These are phyloP conservation scores for Aspergillus sp. DNA, from an alignment of 2,329 filamentous ascomycete species.

Conservation along the genomic window DNA sequence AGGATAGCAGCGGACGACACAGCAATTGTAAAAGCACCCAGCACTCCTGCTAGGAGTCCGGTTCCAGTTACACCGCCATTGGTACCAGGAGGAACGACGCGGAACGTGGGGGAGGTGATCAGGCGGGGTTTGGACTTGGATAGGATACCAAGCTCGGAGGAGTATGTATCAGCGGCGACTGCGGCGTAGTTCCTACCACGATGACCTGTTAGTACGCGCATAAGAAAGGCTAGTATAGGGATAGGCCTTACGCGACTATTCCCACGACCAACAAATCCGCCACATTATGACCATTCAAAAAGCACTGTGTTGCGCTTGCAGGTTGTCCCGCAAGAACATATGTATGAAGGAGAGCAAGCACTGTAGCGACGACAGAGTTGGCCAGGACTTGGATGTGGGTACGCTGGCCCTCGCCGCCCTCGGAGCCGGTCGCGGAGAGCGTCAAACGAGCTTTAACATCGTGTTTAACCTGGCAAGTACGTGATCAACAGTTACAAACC, in stretches of 20 bases:
- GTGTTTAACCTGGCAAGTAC: slow-evolving; percentile 71
- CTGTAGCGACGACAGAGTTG: slow-evolving; percentile 78
- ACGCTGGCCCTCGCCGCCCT: slow-evolving; percentile 76
- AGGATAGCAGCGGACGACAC: slow-evolving; percentile 68
- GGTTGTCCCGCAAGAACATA: slow-evolving; percentile 39
- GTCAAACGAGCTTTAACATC: slow-evolving; percentile 81
- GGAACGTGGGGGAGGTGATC: slow-evolving; percentile 76
- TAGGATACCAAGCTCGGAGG: slow-evolving; percentile 91
- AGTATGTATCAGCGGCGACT: slow-evolving; percentile 90
- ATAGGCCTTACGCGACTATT: slow-evolving; percentile 41
- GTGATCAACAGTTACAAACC: background rate
- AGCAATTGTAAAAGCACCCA: slow-evolving; percentile 72
- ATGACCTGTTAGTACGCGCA: background rate
- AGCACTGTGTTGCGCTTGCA: slow-evolving; percentile 35
- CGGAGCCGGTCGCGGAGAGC: slow-evolving; percentile 68
- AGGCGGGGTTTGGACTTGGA: slow-evolving; percentile 74
- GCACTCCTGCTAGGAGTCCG: slow-evolving; percentile 71
- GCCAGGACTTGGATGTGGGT: slow-evolving; percentile 88
- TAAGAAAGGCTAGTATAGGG: background rate
- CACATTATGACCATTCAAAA: slow-evolving; percentile 34
- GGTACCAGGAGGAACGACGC: slow-evolving; percentile 82
- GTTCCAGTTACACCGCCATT: slow-evolving; percentile 85
- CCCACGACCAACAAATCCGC: slow-evolving; percentile 44
- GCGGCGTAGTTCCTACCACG: slow-evolving; percentile 73
- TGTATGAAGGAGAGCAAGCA: slow-evolving; percentile 59